Percentiles rank a stretch among this genome's conserved stretches.
phyloP scores from a whole-genome alignment of 768 basidiomycete species.

The Suillus weaverae region DNA sequence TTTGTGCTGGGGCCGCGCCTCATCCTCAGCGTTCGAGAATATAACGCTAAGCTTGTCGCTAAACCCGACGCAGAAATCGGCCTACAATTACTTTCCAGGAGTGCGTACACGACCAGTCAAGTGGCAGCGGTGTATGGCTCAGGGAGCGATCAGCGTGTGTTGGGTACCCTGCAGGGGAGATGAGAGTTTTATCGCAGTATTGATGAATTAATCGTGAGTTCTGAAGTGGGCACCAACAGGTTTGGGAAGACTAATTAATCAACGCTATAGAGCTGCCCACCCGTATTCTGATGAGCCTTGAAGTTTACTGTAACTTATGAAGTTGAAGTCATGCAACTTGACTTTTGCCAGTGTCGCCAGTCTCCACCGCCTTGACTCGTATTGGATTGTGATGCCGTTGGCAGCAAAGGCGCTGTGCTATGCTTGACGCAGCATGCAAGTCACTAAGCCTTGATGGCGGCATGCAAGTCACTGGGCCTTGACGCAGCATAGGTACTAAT shows the following conservation, averaged over 20 bases:
- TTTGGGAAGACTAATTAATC: background rate
- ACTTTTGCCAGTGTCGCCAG: too few species aligned
- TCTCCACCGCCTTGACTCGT: too few species aligned
- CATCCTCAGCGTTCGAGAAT: background rate
- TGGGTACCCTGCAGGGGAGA: background rate
- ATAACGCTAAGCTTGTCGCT: background rate
- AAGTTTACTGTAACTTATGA: too few species aligned
- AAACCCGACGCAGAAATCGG: background rate
- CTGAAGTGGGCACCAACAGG: background rate
- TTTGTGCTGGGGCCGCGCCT: background rate
- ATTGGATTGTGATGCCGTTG: too few species aligned
- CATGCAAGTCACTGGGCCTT: too few species aligned
- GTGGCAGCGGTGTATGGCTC: background rate
- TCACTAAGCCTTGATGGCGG: too few species aligned
- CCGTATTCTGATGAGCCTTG: too few species aligned
- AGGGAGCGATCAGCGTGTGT: background rate
- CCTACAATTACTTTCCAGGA: background rate
- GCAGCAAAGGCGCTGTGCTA: too few species aligned
- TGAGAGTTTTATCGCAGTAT: background rate
- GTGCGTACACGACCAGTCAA: background rate
- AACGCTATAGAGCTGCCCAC: background rate
- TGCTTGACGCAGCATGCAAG: too few species aligned
- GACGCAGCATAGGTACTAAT: too few species aligned
- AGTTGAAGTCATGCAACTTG: too few species aligned
- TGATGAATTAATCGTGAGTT: background rate